phyloP scores from a whole-genome alignment of 352 stramenopile species.

The Globisporangium splendens region DNA sequence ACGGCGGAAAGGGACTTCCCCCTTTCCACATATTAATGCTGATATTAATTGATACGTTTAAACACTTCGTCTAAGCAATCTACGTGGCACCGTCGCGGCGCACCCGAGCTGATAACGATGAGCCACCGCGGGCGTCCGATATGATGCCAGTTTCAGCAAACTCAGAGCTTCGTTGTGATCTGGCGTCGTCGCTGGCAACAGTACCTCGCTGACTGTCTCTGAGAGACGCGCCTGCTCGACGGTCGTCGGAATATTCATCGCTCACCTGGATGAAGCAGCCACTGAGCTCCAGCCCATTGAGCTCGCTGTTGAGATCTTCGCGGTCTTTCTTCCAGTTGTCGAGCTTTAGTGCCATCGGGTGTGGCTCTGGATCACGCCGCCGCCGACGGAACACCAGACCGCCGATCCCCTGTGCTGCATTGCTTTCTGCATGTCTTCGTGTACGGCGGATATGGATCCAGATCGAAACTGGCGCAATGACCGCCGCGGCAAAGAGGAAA shows the following conservation, averaged over 20 bases:
- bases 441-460: constrained; percentile 8
- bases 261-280: constrained; percentile 21
- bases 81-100: not conserved
- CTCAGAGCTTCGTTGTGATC: constrained; percentile 3
- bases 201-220: constrained; percentile 7
- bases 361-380: not conserved
- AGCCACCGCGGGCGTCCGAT: not conserved
- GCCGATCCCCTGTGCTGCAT: not conserved
- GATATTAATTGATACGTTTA: too few species aligned
- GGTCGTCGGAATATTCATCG: constrained; percentile 1
- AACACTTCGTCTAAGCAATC: not conserved
- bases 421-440: not conserved
- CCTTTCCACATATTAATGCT: too few species aligned
- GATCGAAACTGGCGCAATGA: constrained; percentile 9
- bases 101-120: not conserved
- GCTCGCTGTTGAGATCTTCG: constrained; percentile 12
- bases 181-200: not conserved
- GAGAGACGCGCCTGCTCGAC: not conserved
- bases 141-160: not conserved
- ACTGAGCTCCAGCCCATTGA: constrained; percentile 23
- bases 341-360: constrained; percentile 24
- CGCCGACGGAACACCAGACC: constrained; percentile 9
- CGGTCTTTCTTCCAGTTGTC: constrained; percentile 28
- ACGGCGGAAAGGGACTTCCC: too few species aligned
- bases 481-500: constrained; percentile 6